Conservation (phyloP, 83 land plant species). For the Thuja plicata region DNA sequence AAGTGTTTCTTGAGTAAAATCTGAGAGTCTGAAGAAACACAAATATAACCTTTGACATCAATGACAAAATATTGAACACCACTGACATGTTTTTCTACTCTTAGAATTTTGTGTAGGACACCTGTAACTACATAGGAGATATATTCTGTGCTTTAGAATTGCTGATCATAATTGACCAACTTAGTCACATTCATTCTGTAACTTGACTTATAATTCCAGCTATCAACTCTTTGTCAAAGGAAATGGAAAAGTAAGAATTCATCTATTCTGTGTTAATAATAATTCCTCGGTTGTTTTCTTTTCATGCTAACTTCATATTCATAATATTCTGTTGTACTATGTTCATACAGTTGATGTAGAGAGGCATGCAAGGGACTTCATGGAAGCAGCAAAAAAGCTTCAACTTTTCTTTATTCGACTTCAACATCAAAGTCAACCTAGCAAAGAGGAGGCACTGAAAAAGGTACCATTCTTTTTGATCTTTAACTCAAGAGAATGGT, state of each 20-base stretch:
- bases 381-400: slow-evolving; percentile 97
- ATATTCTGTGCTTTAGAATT: neutral
- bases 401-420: slow-evolving; percentile 84
- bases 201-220: neutral
- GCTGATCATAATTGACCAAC: neutral
- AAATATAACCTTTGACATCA: too few species aligned
- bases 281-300: neutral
- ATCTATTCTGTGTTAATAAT: neutral
- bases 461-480: slow-evolving; percentile 45
- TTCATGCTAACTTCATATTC: neutral
- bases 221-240: neutral
- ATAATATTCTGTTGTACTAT: neutral
- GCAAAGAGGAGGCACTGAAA: slow-evolving; percentile 66
- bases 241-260: neutral
- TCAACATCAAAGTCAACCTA: slow-evolving; percentile 80
- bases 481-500: neutral
- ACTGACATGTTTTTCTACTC: neutral
- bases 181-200: neutral
- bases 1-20: too few species aligned
- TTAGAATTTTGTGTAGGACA: neutral
- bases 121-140: neutral
- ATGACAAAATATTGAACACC: too few species aligned
- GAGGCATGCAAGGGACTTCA: slow-evolving; percentile 95
- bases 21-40: too few species aligned
- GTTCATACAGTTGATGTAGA: slow-evolving; percentile 87